Evolutionary conservation across 2,329 filamentous ascomycete genomes (phyloP).

Genomic region (Fusarium palustre): DNA sequence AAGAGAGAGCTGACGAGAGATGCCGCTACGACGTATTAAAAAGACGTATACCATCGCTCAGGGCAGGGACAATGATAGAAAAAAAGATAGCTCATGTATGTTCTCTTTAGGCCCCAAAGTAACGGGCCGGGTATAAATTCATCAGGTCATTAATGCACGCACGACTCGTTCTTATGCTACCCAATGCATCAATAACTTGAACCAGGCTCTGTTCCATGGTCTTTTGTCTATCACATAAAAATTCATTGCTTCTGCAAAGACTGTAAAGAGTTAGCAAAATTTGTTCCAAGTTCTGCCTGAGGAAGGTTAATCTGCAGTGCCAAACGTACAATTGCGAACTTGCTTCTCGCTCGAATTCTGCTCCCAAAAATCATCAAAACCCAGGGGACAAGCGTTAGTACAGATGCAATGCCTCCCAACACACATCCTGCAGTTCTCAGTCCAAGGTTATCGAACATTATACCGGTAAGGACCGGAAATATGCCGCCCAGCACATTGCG

Average conservation of each 20-base stretch:
- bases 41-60: neutral
- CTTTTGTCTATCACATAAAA: neutral
- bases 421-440: constrained; percentile 78
- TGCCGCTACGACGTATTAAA: constrained; percentile 18
- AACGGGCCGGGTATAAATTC: constrained; percentile 8
- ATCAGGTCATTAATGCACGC: neutral
- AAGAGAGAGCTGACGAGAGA: constrained; percentile 28
- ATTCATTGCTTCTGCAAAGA: constrained; percentile 38
- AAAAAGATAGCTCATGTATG: neutral
- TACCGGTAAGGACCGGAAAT: constrained; percentile 81
- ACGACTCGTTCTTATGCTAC: neutral
- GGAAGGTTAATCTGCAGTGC: fast-evolving
- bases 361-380: constrained; percentile 83
- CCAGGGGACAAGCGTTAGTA: constrained; percentile 87
- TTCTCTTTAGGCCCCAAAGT: neutral
- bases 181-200: neutral
- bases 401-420: constrained; percentile 76
- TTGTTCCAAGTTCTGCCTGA: neutral
- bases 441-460: constrained; percentile 79
- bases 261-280: constrained; percentile 21
- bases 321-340: constrained; percentile 74
- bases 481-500: constrained; percentile 84
- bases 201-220: neutral
- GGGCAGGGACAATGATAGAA: neutral
- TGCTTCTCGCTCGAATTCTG: constrained; percentile 78